Evolutionary conservation across 106 monocot genomes (phyloP).

Genomic region (Dioscorea alata): DNA sequence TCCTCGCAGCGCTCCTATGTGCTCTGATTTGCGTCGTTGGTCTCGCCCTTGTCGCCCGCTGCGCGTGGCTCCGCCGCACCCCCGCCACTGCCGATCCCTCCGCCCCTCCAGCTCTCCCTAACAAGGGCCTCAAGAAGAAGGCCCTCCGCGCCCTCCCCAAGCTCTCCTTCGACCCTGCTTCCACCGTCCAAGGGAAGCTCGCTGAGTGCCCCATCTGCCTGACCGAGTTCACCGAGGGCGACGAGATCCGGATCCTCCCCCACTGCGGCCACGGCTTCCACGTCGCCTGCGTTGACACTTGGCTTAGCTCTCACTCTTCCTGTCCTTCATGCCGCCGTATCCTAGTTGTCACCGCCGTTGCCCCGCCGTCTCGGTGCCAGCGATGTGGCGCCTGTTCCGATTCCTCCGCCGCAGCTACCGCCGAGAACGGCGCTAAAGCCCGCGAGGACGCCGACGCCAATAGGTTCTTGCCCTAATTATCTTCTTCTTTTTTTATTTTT

Average conservation of each 20-base stretch:
- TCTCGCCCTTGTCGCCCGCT: neutral
- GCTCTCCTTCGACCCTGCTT: constrained; percentile 3
- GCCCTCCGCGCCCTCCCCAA: constrained; percentile 22
- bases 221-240: constrained; percentile 19
- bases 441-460: constrained; percentile 5
- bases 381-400: constrained; percentile 12
- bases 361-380: constrained; percentile 2
- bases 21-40: neutral
- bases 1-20: neutral
- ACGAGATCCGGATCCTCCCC: constrained; percentile 21
- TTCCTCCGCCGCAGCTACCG: neutral
- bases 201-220: constrained; percentile 16
- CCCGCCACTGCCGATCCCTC: no score
- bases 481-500: no score
- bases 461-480: no score
- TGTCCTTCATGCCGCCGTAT: constrained; percentile 25
- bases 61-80: neutral
- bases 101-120: no score
- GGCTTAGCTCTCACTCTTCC: constrained; percentile 20
- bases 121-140: neutral
- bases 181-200: neutral
- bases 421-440: constrained; percentile 10
- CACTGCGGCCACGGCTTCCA: constrained; percentile 32
- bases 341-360: constrained; percentile 5
- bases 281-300: constrained; percentile 31